Percentiles rank a stretch among this genome's conserved stretches.
phyloP scores from a whole-genome alignment of 208 protist species.

The Leishmania major region DNA sequence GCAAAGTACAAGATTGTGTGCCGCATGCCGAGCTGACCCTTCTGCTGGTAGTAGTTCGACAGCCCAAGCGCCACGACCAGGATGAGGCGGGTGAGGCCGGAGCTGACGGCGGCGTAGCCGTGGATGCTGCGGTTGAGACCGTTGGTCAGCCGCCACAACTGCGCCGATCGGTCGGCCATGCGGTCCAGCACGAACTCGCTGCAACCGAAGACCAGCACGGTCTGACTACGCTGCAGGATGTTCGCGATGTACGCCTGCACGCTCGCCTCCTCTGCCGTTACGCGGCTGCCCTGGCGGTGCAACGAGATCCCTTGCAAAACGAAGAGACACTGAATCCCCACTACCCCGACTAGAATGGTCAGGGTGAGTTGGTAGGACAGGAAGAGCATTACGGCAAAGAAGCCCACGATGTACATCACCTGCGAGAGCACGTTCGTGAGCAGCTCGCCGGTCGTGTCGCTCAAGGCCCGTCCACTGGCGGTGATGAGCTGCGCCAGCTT shows the following conservation, averaged over 20 bases:
- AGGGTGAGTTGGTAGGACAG: constrained; percentile 65
- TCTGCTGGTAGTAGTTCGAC: constrained; percentile 54
- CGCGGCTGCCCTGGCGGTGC: constrained; percentile 28
- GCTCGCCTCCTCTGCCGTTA: constrained; percentile 47
- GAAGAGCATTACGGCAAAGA: constrained; percentile 49
- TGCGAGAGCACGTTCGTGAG: constrained; percentile 62
- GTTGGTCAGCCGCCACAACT: constrained; percentile 31
- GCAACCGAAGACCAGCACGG: constrained; percentile 65
- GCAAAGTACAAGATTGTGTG: constrained; percentile 80
- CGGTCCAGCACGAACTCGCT: constrained; percentile 50
- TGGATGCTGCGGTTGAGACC: constrained; percentile 60
- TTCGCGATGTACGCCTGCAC: constrained; percentile 63
- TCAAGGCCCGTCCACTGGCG: constrained; percentile 39
- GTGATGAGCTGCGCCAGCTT: constrained; percentile 56
- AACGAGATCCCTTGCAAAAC: constrained; percentile 39
- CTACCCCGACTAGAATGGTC: constrained; percentile 45
- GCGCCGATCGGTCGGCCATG: constrained; percentile 31
- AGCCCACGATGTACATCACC: constrained; percentile 28
- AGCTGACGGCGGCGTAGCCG: constrained; percentile 60
- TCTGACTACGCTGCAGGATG: constrained; percentile 64
- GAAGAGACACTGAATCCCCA: constrained; percentile 52
- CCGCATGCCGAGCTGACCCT: constrained; percentile 51
- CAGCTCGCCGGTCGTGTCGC: constrained; percentile 44
- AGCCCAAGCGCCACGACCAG: constrained; percentile 69
- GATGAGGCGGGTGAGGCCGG: constrained; percentile 57